Evolutionary conservation across 2,329 filamentous ascomycete genomes (phyloP), one percentile per base, ranked within the genome.

Genomic region (Botrytis porri): DNA sequence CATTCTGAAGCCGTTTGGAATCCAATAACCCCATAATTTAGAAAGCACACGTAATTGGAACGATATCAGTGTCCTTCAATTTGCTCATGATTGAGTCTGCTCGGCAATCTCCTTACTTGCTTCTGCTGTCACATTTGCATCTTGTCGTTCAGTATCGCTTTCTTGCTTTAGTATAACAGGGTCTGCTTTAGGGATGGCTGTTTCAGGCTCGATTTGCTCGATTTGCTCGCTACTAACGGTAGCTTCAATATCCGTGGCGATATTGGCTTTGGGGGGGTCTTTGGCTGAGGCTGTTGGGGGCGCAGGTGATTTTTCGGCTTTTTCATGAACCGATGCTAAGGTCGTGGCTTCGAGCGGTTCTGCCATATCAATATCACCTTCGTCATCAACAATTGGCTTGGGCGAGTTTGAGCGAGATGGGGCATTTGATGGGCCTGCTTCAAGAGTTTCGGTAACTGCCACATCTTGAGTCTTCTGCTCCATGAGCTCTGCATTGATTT

Each of bases 301-400:
- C 29, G 45, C 43, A 37, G 66, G 66, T 37, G 43, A 61, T 57
- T 73, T 69, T 45, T 71, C 71, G 35, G 72, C 20, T 8, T 70
- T 61, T 20, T 66, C 65, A 5, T 73, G 60, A 16, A 69, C 63
- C 35, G 12, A n/a, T 54, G 62, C 48, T 69, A 67, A 66, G 18
- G 71, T 35, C 8, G 43, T 73, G 32, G 74, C 74, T 22, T 67
- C 72, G 9, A 73, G 65, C n/a, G 74, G 45, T 43, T 77, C 77
- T 12, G 75, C 75, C 81, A 81, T 82, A 39, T 80, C 77, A 54
- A 81, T 73, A 75, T 82, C 81, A 39, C 79, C 80, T 61, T 81
- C 80, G 35, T 72, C 73, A 61, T 81, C 81, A 48, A 79, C 72
- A 45, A 60, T 43, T 25, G 76, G 75, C 41, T 78, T 78, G 3